Evolutionary conservation across 1,139 yeast species (phyloP), one percentile per base, ranked within the genome.

Genomic region (Diutina catenulata): DNA sequence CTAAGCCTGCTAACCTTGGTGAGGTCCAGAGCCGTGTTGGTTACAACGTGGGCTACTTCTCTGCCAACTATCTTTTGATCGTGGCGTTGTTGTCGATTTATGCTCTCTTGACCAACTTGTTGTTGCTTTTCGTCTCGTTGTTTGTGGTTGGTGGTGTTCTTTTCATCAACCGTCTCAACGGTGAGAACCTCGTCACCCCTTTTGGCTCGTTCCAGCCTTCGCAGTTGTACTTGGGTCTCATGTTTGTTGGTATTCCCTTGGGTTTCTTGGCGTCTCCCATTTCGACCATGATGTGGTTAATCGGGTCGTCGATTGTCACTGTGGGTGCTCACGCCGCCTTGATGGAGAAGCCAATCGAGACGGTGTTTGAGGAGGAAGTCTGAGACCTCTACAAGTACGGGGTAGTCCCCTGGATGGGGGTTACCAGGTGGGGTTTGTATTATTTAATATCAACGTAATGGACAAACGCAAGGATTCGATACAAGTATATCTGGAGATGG

Each of bases 281-380:
- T 49, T 75, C 94, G 42, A 87, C 98, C 23, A 64, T 93, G 68
- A 72, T 93, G 75, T 93, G 98, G 98, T 74, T 93, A 50, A 77
- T 93, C 55, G 99, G 98, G 49, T 93, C 96, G 7, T 82, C 95
- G 18, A 80, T 83, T 32, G 94, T 87, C 39, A 63, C 81, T 37
- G 91, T 93, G 38, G 68, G 88, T 41, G 76, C 95, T 11, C 99
- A 93, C 60, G 97, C 98, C 40, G 64, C 93, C 11, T 73, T 93
- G 47, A 76, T 93, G 86, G 98, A 93, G 57, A 91, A 91, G 65
- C 98, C 98, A 35, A 87, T 93, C 50, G 98, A 91, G 65, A 82
- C 94, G 36, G 96, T 93, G 26, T 91, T 91, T 54, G 95, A 88
- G 59, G 97, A 86, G 57, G 87, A 83, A 55, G 72, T 66, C 37